These are phyloP conservation scores for Choiromyces venosus DNA, from an alignment of 495 filamentous ascomycete genomes.

Conservation along the genomic window DNA sequence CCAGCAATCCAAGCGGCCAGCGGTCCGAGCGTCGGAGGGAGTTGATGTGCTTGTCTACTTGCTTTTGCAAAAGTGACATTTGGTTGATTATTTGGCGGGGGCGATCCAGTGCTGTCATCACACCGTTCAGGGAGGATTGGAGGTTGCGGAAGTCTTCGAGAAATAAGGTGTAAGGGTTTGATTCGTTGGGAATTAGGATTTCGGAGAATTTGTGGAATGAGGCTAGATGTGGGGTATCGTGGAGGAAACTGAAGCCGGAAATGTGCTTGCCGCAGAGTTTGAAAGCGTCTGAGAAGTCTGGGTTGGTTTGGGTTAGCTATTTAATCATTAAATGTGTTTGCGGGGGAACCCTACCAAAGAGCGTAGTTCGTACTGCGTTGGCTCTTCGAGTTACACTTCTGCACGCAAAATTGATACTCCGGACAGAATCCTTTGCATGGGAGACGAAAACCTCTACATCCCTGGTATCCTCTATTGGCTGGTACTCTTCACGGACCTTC, in stretches of 20 bases:
- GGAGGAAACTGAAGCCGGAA: constrained; percentile 61
- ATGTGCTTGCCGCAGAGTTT: constrained; percentile 37
- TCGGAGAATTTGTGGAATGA: constrained; percentile 69
- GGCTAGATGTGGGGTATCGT: constrained; percentile 54
- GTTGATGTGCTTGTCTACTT: constrained; percentile 66
- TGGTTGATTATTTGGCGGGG: constrained; percentile 69
- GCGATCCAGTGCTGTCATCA: constrained; percentile 73
- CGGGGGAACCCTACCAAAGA: constrained; percentile 49
- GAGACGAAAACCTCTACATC: constrained; percentile 90
- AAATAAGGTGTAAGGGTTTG: constrained; percentile 68
- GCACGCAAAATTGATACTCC: constrained; percentile 73
- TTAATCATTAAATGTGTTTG: too few relatives aligned
- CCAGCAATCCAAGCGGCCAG: constrained; percentile 77
- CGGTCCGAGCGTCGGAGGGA: constrained; percentile 66
- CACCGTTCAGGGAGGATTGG: constrained; percentile 70
- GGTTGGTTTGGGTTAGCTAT: constrained; percentile 1
- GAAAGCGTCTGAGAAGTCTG: constrained; percentile 39
- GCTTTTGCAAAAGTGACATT: constrained; percentile 59
- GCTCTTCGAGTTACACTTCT: constrained; percentile 69
- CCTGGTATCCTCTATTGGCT: constrained; percentile 75
- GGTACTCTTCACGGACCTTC: constrained; percentile 78
- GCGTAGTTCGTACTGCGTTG: constrained; percentile 53
- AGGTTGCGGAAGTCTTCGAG: constrained; percentile 68
- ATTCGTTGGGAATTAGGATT: constrained; percentile 61
- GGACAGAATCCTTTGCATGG: constrained; percentile 80